phyloP scores from a whole-genome alignment of 2,329 filamentous ascomycete genomes.

The Keithomyces neogunnii region DNA sequence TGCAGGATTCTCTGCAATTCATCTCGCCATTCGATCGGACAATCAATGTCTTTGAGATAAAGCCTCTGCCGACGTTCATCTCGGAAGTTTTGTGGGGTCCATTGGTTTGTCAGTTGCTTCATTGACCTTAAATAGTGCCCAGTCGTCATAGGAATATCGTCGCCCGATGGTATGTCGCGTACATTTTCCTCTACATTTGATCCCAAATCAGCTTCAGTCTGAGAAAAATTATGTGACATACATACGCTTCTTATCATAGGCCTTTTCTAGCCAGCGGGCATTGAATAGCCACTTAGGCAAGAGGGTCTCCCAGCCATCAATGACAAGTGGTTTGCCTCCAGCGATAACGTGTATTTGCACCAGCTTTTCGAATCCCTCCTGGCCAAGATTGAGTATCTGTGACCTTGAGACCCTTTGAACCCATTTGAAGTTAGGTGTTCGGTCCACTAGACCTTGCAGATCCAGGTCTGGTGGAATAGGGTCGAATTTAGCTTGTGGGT shows the following conservation, averaged over 20 bases:
- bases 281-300: slow-evolving; percentile 75
- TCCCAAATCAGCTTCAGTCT: background rate
- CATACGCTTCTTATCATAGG: slow-evolving; percentile 71
- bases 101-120: slow-evolving; percentile 75
- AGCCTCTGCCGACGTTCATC: slow-evolving; percentile 76
- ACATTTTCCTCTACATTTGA: slow-evolving; percentile 64
- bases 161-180: slow-evolving; percentile 65
- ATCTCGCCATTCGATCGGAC: slow-evolving; percentile 77
- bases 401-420: slow-evolving; percentile 71
- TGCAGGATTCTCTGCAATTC: slow-evolving; percentile 72
- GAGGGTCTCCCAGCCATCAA: slow-evolving; percentile 76
- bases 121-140: slow-evolving; percentile 87
- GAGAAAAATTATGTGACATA: slow-evolving; percentile 4
- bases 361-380: slow-evolving; percentile 77
- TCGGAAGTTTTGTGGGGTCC: slow-evolving; percentile 64
- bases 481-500: slow-evolving; percentile 84
- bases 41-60: slow-evolving; percentile 96
- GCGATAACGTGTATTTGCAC: slow-evolving; percentile 76
- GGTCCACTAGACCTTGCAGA: slow-evolving; percentile 64
- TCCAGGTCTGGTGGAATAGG: slow-evolving; percentile 83
- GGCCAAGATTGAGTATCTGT: slow-evolving; percentile 68
- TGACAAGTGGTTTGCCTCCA: slow-evolving; percentile 79
- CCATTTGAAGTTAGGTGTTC: slow-evolving; percentile 78
- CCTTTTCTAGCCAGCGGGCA: slow-evolving; percentile 68
- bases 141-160: slow-evolving; percentile 74